Conservation (phyloP, 78 protist species). For the Trichosphaerium sp. region DNA sequence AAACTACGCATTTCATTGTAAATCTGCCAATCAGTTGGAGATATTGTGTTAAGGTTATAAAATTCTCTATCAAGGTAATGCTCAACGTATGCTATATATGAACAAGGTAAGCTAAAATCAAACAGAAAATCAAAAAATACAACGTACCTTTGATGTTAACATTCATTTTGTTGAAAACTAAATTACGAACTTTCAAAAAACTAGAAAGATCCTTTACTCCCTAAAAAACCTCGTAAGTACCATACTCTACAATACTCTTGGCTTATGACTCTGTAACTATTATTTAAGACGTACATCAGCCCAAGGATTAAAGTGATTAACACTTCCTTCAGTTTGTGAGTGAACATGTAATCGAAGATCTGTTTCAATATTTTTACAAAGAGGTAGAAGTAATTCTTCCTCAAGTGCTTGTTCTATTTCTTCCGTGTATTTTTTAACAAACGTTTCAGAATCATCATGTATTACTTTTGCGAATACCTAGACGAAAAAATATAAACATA, state of each 20-base stretch:
- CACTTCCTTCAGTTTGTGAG: conserved; percentile 30
- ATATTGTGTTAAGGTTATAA: conserved; percentile 84
- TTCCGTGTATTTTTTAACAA: not conserved
- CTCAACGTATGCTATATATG: conserved; percentile 14
- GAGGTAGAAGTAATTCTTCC: conserved; percentile 58
- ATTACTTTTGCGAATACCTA: not conserved
- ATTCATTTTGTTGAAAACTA: conserved; percentile 28
- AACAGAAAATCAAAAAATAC: not conserved
- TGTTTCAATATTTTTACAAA: conserved; percentile 69
- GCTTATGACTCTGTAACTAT: no score
- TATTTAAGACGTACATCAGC: no score
- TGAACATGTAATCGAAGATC: conserved; percentile 76
- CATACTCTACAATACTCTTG: no score
- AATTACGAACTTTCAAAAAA: conserved; percentile 37
- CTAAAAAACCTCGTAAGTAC: no score
- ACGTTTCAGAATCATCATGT: no score
- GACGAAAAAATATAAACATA: not conserved
- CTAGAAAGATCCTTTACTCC: conserved; percentile 44
- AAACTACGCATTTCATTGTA: conserved; percentile 84
- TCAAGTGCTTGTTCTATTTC: conserved; percentile 22
- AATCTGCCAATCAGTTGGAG: conserved; percentile 82
- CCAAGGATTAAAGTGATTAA: no score
- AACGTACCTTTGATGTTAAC: conserved; percentile 24
- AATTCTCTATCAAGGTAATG: conserved; percentile 76
- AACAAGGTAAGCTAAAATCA: not conserved